phyloP scores from a whole-genome alignment of 139 green algal species.

The Yamagishiella unicocca region DNA sequence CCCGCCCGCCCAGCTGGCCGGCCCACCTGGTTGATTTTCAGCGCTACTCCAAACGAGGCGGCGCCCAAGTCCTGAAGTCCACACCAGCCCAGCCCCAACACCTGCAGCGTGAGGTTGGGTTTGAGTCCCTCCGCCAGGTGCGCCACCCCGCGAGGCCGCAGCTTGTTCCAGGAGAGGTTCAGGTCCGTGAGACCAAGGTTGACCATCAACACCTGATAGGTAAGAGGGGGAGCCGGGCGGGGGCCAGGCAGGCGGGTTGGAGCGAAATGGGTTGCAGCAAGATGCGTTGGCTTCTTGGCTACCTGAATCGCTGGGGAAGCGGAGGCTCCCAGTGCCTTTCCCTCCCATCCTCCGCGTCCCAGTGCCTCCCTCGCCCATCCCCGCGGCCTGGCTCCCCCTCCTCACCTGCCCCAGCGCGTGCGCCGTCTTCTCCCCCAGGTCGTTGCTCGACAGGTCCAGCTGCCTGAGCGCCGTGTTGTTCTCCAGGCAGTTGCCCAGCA shows the following conservation, averaged over 20 bases:
- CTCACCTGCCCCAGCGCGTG: constrained; percentile 50
- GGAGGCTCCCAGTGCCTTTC: too few relatives aligned
- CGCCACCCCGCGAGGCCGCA: constrained; percentile 60
- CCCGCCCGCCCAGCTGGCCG: too few relatives aligned
- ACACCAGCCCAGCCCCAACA: constrained; percentile 61
- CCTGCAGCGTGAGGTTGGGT: constrained; percentile 62
- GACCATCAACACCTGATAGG: constrained; percentile 31
- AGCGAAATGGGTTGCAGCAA: too few relatives aligned
- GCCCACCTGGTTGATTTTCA: constrained; percentile 58
- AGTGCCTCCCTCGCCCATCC: too few relatives aligned
- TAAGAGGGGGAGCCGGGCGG: not conserved
- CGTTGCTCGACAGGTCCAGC: constrained; percentile 68
- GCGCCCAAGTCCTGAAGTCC: constrained; percentile 62
- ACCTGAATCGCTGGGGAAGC: too few relatives aligned
- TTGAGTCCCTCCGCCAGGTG: constrained; percentile 65
- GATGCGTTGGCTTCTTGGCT: too few relatives aligned
- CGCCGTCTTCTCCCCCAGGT: constrained; percentile 61
- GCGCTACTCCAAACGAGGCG: constrained; percentile 44
- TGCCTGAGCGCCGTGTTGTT: constrained; percentile 60
- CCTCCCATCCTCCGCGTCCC: too few relatives aligned
- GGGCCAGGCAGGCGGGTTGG: too few relatives aligned
- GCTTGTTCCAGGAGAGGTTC: constrained; percentile 69
- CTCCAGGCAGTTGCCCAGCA: constrained; percentile 52
- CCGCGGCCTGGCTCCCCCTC: too few relatives aligned
- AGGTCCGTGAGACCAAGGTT: constrained; percentile 61